A percentile compares a stretch with the other conserved stretches of the same genome.
phyloP scores from a whole-genome alignment of 805 yeast genomes.

The Candida railenensis region DNA sequence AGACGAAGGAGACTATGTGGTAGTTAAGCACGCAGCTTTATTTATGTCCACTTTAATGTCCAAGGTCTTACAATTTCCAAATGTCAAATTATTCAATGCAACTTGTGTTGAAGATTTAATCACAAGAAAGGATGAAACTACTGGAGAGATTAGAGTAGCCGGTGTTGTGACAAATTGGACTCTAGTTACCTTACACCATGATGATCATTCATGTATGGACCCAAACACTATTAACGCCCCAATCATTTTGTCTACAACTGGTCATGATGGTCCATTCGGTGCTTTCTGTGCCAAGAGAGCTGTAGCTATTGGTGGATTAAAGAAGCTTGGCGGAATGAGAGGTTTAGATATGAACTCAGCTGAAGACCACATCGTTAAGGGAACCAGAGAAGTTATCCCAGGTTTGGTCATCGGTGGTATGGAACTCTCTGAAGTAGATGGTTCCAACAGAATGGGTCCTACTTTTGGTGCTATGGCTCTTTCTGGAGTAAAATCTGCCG shows the following conservation, averaged over 20 bases:
- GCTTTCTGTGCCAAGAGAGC: slow-evolving; percentile 72
- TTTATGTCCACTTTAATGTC: slow-evolving; percentile 72
- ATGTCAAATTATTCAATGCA: slow-evolving; percentile 75
- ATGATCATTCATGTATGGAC: slow-evolving; percentile 78
- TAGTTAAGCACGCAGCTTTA: slow-evolving; percentile 77
- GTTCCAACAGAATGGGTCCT: slow-evolving; percentile 82
- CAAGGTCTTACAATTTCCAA: slow-evolving; percentile 68
- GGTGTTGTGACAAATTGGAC: slow-evolving; percentile 89
- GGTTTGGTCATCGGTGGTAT: slow-evolving; percentile 72
- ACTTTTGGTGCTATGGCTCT: slow-evolving; percentile 81
- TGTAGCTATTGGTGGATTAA: slow-evolving; percentile 20
- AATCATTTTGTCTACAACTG: slow-evolving; percentile 70
- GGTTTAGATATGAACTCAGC: slow-evolving; percentile 78
- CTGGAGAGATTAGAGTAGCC: slow-evolving; percentile 63
- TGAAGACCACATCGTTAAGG: slow-evolving; percentile 72
- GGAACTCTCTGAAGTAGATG: slow-evolving; percentile 78
- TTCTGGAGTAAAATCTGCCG: slow-evolving; percentile 79
- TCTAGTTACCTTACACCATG: slow-evolving; percentile 71
- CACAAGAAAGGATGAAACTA: slow-evolving; percentile 58
- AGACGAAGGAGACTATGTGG: slow-evolving; percentile 79
- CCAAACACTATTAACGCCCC: slow-evolving; percentile 71
- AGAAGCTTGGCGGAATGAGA: slow-evolving; percentile 62
- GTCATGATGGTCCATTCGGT: slow-evolving; percentile 84
- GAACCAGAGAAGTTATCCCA: slow-evolving; percentile 63
- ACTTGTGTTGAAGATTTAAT: slow-evolving; percentile 79